Conservation (phyloP, 2,329 filamentous ascomycete species). For the Exophiala sp. region DNA sequence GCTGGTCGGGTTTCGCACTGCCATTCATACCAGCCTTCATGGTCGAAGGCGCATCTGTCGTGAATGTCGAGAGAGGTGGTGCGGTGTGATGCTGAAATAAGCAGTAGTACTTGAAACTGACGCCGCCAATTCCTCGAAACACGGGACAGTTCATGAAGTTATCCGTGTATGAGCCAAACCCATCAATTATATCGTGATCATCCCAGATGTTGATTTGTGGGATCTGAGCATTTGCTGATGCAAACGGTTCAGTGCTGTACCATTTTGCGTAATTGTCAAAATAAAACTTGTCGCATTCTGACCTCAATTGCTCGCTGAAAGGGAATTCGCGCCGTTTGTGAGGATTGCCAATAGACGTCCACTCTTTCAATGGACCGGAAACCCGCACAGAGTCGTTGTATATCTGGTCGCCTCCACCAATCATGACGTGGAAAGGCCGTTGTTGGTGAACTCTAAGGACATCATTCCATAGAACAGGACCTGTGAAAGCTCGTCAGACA, state of each 20-base stretch:
- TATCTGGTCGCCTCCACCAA: constrained; percentile 88
- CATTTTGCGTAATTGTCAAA: constrained; percentile 60
- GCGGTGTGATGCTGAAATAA: constrained; percentile 74
- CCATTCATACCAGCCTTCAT: constrained; percentile 48
- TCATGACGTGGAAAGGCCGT: constrained; percentile 65
- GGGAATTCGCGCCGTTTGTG: constrained; percentile 57
- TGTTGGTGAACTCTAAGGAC: constrained; percentile 58
- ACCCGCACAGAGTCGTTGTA: constrained; percentile 79
- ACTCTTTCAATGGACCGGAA: constrained; percentile 68
- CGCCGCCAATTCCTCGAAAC: constrained; percentile 62
- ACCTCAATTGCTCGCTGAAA: constrained; percentile 64
- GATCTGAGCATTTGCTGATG: constrained; percentile 59
- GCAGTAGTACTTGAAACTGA: constrained; percentile 59
- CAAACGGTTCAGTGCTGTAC: constrained; percentile 68
- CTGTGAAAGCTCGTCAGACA: constrained; percentile 28
- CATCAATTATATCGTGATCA: constrained; percentile 64
- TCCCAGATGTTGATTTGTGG: constrained; percentile 66
- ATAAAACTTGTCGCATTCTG: constrained; percentile 60
- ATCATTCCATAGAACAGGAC: constrained; percentile 62
- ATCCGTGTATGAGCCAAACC: constrained; percentile 60
- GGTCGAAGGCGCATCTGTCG: constrained; percentile 64
- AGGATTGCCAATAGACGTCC: constrained; percentile 60
- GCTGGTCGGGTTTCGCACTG: constrained; percentile 57
- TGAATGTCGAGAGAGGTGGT: constrained; percentile 81
- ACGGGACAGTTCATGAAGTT: constrained; percentile 65